A percentile compares a stretch with the other conserved stretches of the same genome.
Evolutionary conservation across 129 eudicot species (phyloP).

Genomic region (Escallonia rubra): DNA sequence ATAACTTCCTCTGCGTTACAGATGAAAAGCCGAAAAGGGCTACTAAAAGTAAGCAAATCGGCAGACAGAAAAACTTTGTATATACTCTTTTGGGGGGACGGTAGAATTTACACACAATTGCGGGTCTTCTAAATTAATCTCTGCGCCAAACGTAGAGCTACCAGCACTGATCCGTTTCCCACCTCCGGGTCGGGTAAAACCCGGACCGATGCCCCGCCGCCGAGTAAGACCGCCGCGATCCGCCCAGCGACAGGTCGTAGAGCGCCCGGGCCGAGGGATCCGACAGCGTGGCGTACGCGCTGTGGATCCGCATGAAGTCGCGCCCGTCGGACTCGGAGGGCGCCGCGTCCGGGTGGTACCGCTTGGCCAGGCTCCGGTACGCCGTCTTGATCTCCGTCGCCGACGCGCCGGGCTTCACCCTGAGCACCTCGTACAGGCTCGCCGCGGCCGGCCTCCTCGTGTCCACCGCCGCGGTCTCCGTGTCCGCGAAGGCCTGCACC

Average conservation of each 20-base stretch:
- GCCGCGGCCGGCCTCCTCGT: neutral
- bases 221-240: constrained; percentile 17
- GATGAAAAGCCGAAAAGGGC: too few species aligned
- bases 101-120: neutral
- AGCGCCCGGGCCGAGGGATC: constrained; percentile 66
- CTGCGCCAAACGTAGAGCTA: constrained; percentile 1
- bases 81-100: too few species aligned
- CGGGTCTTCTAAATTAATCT: too few species aligned
- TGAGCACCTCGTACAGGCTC: constrained; percentile 59
- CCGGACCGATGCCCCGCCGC: constrained; percentile 20
- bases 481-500: constrained; percentile 32
- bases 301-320: constrained; percentile 57
- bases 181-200: constrained; percentile 46
- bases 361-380: constrained; percentile 69
- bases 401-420: constrained; percentile 57
- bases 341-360: constrained; percentile 70
- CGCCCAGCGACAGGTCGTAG: constrained; percentile 45
- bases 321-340: constrained; percentile 43
- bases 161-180: constrained; percentile 99
- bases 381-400: constrained; percentile 63
- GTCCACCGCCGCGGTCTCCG: constrained; percentile 14
- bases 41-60: too few species aligned
- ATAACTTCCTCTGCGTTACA: too few species aligned
- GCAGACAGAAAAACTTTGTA: too few species aligned
- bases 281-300: constrained; percentile 64